A percentile compares a stretch with the other conserved stretches of the same genome.
Evolutionary conservation across 208 protist genomes (phyloP).

Genomic region (Leishmania amazonensis): DNA sequence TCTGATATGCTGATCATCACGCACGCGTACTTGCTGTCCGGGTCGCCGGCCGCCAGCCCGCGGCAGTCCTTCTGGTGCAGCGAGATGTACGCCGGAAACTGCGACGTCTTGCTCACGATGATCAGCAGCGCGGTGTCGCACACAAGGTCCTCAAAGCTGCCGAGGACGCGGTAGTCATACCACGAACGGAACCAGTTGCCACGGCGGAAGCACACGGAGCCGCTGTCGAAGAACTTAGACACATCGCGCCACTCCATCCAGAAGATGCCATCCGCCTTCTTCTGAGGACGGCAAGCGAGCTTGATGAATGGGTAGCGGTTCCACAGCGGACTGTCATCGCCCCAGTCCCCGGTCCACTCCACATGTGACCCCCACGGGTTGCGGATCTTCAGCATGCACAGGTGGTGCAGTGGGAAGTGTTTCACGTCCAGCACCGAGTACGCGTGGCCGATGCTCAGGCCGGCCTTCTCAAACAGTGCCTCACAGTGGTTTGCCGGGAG

Average conservation of each 20-base stretch:
- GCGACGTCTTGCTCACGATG: constrained; percentile 32
- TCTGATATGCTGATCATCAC: constrained; percentile 51
- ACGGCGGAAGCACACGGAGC: constrained; percentile 58
- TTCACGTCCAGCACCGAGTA: constrained; percentile 71
- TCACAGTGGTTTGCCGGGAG: constrained; percentile 20
- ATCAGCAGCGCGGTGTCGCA: constrained; percentile 50
- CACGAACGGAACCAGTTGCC: constrained; percentile 44
- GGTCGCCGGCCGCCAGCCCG: constrained; percentile 35
- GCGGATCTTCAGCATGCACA: constrained; percentile 67
- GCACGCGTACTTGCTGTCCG: constrained; percentile 50
- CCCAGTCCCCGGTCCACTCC: constrained; percentile 72
- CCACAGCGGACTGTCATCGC: constrained; percentile 57
- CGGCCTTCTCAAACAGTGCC: constrained; percentile 53
- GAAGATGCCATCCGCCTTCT: constrained; percentile 59
- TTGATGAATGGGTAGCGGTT: constrained; percentile 55
- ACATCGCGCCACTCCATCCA: constrained; percentile 85
- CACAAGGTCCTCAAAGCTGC: constrained; percentile 41
- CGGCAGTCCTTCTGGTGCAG: constrained; percentile 63
- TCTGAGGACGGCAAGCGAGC: constrained; percentile 41
- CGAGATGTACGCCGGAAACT: constrained; percentile 45
- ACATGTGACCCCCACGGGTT: constrained; percentile 73
- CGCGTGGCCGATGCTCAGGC: constrained; percentile 55
- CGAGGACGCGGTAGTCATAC: constrained; percentile 56
- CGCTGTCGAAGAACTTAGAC: constrained; percentile 62
- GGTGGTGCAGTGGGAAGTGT: constrained; percentile 47